Percentiles rank a stretch among this genome's conserved stretches.
Conservation (phyloP, 225 moss, liverwort and hornwort genomes). For the Polytrichum commune region DNA sequence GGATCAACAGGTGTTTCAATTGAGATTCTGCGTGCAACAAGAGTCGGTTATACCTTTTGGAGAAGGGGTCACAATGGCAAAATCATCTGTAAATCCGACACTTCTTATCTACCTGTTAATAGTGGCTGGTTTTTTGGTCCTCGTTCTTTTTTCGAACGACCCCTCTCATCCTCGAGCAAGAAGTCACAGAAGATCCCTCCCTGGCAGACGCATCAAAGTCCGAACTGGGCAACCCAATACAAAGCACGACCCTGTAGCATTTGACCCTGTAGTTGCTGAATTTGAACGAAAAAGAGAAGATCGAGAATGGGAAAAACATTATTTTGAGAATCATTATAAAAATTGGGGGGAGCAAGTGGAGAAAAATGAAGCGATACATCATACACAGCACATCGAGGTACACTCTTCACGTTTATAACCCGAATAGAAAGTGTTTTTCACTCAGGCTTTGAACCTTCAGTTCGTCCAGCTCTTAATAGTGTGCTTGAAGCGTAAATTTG, state of each 20-base stretch:
- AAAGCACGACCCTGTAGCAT: conserved; percentile 55
- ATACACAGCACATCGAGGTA: no score
- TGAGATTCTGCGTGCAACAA: no score
- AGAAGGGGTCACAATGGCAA: conserved; percentile 25
- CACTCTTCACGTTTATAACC: no score
- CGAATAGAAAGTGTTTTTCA: no score
- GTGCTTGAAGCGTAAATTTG: no score
- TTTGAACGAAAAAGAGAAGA: conserved; percentile 65
- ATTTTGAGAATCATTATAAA: conserved; percentile 59
- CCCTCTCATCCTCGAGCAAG: conserved; percentile 36
- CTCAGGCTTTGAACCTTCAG: no score
- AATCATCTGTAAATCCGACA: conserved; percentile 25
- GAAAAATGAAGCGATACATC: not conserved
- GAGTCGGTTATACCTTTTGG: no score
- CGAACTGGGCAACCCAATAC: conserved; percentile 26
- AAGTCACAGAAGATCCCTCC: conserved; percentile 50
- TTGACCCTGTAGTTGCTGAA: conserved; percentile 69
- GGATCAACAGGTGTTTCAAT: no score
- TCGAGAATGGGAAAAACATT: conserved; percentile 70
- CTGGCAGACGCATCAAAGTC: conserved; percentile 46
- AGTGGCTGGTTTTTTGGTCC: conserved; percentile 48
- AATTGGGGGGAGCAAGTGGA: conserved; percentile 41
- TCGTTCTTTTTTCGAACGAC: conserved; percentile 58
- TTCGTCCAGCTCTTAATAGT: no score
- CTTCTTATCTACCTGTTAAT: conserved; percentile 55